Conservation (phyloP, 495 filamentous ascomycete genomes). For the Apiosordaria backusii region DNA sequence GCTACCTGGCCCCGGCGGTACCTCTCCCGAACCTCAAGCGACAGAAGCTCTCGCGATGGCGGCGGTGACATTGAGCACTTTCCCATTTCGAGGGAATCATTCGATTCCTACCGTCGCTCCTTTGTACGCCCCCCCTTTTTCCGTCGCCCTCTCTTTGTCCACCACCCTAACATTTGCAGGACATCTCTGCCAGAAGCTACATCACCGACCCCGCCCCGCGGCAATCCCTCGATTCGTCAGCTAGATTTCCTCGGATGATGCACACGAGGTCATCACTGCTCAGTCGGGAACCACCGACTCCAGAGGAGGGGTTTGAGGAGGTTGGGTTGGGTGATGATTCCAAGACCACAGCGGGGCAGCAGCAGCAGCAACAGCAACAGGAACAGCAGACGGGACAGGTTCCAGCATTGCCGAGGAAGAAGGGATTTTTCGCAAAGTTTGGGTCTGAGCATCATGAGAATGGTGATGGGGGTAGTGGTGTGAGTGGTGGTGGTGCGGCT, state of each 20-base stretch:
- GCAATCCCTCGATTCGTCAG: slow-evolving; percentile 70
- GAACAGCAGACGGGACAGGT: slow-evolving; percentile 18
- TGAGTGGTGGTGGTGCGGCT: neutral
- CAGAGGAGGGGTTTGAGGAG: slow-evolving; percentile 83
- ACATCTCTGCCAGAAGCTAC: slow-evolving; percentile 85
- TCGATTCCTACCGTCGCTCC: slow-evolving; percentile 94
- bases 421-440: slow-evolving; percentile 81
- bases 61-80: slow-evolving; percentile 82
- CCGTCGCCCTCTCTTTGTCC: slow-evolving; percentile 6
- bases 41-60: slow-evolving; percentile 56
- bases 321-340: slow-evolving; percentile 73
- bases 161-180: slow-evolving; percentile 48
- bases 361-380: slow-evolving; percentile 50
- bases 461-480: neutral
- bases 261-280: neutral
- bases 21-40: slow-evolving; percentile 62
- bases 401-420: slow-evolving; percentile 59
- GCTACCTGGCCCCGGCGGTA: slow-evolving; percentile 77
- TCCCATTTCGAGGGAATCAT: slow-evolving; percentile 94
- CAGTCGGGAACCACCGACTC: slow-evolving; percentile 34
- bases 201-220: slow-evolving; percentile 59
- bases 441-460: slow-evolving; percentile 25
- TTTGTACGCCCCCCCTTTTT: slow-evolving; percentile 61
- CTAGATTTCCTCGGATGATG: neutral
- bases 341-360: slow-evolving; percentile 39